Base-by-base conservation (phyloP, 2,329 filamentous ascomycete genomes). In the Colletotrichum euphorbiae region DNA sequence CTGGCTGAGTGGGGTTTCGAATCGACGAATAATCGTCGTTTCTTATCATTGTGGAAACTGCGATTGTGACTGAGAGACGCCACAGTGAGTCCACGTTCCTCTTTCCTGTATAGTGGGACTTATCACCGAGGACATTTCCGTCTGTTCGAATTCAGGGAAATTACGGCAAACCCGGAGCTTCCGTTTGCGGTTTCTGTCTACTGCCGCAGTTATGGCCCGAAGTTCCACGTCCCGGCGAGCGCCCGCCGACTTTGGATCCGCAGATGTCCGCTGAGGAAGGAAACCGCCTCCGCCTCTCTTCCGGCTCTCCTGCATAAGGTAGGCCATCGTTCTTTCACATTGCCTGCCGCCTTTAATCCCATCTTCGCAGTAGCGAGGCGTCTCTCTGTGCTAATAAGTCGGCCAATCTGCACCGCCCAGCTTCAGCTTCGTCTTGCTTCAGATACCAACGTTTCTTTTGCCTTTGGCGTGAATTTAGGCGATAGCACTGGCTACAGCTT, bases 11-110 rank as follows among this genome's bases (percentile, higher is more conserved):
- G 60, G 54, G 54, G 54, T 28, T 33, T 42, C 46, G 42, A 48
- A 64, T 68, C 65, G 54, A 54, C 61, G 65, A 68, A 59, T 64
- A 52, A 65, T 68, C 65, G 61, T 52, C 13, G 24, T 28, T 42
- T n/a, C 36, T 6, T 1, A 38, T 38, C 36, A 8, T 38, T 38
- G 11, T 38, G 36, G 36, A 38, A 38, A 15, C 17, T 19, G 43
- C 45, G 21, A 21, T 13, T 8, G 21, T 21, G 21, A 21, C 21
- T 21, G 21, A 21, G 21, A n/a, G n/a, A n/a, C n/a, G n/a, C n/a
- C n/a, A n/a, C n/a, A n/a, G n/a, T n/a, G n/a, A n/a, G n/a, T n/a
- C n/a, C n/a, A n/a, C n/a, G n/a, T n/a, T n/a, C n/a, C n/a, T n/a
- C n/a, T n/a, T n/a, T n/a, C n/a, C n/a, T n/a, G n/a, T n/a, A n/a